phyloP scores from a whole-genome alignment of 73 alveolate species.

The Paraurostyla sp. region DNA sequence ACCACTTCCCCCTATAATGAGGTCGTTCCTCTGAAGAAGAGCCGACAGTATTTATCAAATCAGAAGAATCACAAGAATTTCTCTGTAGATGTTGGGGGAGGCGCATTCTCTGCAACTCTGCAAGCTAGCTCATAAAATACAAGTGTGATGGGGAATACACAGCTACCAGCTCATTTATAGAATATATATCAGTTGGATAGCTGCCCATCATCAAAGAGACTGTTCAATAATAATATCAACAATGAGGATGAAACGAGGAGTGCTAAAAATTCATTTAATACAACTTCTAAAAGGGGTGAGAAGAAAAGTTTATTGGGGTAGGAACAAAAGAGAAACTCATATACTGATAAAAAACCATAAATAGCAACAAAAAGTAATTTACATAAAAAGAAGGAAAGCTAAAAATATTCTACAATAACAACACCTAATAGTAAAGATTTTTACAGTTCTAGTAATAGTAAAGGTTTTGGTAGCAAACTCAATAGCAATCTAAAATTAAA shows the following conservation, averaged over 20 bases:
- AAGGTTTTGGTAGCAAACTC: background rate
- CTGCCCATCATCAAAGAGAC: background rate
- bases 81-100: too few species aligned
- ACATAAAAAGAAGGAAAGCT: background rate
- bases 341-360: constrained; percentile 3
- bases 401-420: background rate
- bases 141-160: too few species aligned
- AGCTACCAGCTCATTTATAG: too few species aligned
- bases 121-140: too few species aligned
- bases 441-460: background rate
- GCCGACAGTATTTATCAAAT: too few species aligned
- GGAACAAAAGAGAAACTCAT: background rate
- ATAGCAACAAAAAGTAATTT: background rate
- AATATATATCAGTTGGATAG: too few species aligned
- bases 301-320: background rate
- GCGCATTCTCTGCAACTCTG: too few species aligned
- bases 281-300: background rate
- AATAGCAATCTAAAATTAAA: background rate
- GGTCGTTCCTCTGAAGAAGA: too few species aligned
- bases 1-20: too few species aligned
- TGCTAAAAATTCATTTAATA: background rate
- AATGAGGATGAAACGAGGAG: background rate
- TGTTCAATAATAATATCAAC: background rate
- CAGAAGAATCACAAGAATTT: too few species aligned
- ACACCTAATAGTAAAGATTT: background rate